Conservation (phyloP, 768 basidiomycete genomes). For the Suillus sp. region DNA sequence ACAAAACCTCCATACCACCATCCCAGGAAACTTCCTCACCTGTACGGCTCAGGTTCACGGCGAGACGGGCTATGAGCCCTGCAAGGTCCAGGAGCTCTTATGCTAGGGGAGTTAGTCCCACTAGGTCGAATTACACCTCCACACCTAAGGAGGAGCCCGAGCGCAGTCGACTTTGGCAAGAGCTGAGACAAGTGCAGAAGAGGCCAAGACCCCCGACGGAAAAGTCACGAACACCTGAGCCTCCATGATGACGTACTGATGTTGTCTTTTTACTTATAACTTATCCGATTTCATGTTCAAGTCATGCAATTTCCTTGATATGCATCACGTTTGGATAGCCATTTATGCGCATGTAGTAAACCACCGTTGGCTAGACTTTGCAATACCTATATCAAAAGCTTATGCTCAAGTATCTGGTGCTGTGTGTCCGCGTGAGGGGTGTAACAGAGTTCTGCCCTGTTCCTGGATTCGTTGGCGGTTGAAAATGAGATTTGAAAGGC, state of each 20-base stretch:
- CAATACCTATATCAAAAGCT: constrained; percentile 2
- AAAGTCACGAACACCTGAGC: constrained; percentile 41
- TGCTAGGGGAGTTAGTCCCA: constrained; percentile 30
- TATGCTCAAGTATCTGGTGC: constrained; percentile 18
- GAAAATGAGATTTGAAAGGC: too few relatives aligned
- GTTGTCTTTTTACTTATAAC: constrained; percentile 1
- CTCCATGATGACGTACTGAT: constrained; percentile 26
- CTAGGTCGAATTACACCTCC: constrained; percentile 29
- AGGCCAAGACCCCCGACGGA: constrained; percentile 49
- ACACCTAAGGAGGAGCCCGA: constrained; percentile 37
- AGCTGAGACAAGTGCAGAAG: constrained; percentile 52
- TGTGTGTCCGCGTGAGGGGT: constrained; percentile 13
- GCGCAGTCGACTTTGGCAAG: constrained; percentile 55
- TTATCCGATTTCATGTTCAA: constrained; percentile 5
- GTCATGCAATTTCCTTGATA: constrained; percentile 11
- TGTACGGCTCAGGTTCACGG: constrained; percentile 37
- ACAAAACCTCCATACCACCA: constrained; percentile 22
- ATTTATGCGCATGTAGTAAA: constrained; percentile 12
- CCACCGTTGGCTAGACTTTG: constrained; percentile 6
- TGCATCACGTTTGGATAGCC: constrained; percentile 9
- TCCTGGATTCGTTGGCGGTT: not conserved
- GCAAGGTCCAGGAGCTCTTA: constrained; percentile 35
- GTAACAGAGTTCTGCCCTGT: too few relatives aligned
- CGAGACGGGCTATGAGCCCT: constrained; percentile 43
- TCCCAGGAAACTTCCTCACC: constrained; percentile 29